Conservation (phyloP, 2,329 filamentous ascomycete species). For the Beauveria sp. region DNA sequence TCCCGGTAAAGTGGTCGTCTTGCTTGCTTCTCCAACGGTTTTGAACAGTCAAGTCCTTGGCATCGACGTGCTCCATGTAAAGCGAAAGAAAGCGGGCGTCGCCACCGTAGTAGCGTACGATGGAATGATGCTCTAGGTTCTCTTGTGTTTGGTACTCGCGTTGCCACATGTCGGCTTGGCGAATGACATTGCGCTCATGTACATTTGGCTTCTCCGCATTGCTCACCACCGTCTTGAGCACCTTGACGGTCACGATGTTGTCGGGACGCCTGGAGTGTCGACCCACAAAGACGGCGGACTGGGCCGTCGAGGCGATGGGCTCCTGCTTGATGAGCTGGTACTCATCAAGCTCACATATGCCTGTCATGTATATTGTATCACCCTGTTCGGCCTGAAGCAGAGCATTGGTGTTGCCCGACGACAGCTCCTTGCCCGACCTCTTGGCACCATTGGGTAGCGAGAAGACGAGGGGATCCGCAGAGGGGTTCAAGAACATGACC, state of each 20-base stretch:
- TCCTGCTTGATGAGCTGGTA: conserved; percentile 49
- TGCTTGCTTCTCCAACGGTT: conserved; percentile 40
- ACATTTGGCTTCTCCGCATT: conserved; percentile 38
- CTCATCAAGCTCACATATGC: conserved; percentile 42
- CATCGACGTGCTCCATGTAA: conserved; percentile 56
- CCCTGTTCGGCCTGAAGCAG: conserved; percentile 43
- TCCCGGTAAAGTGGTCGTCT: conserved; percentile 44
- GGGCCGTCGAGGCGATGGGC: conserved; percentile 46
- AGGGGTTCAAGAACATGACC: conserved; percentile 46
- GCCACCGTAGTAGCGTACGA: conserved; percentile 50
- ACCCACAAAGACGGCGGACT: conserved; percentile 50
- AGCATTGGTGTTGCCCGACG: conserved; percentile 38
- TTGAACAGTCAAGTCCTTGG: conserved; percentile 42
- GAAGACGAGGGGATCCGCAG: conserved; percentile 43
- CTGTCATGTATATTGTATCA: conserved; percentile 41
- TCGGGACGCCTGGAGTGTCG: conserved; percentile 45
- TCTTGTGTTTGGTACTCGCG: conserved; percentile 51
- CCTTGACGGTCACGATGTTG: conserved; percentile 51
- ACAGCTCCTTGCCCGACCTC: conserved; percentile 36
- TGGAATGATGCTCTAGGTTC: conserved; percentile 47
- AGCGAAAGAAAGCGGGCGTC: conserved; percentile 52
- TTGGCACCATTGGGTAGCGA: conserved; percentile 39
- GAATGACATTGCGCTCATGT: conserved; percentile 47
- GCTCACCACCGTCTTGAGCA: conserved; percentile 45
- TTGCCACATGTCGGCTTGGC: conserved; percentile 52